These are phyloP conservation scores for Lactarius tabidus DNA, from an alignment of 768 basidiomycete species.

Conservation along the genomic window DNA sequence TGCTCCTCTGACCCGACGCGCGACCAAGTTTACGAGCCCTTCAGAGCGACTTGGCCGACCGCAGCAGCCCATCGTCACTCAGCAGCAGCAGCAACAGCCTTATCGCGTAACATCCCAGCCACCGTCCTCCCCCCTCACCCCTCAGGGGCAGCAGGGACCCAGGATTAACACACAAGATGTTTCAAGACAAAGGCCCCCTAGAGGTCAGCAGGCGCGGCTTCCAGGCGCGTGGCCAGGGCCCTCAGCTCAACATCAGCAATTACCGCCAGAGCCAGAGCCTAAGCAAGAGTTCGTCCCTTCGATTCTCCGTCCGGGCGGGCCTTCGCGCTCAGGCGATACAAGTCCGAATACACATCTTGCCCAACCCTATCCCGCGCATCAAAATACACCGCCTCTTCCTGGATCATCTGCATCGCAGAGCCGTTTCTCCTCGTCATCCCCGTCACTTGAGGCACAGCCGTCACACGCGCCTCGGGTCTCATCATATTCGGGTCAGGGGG, in stretches of 20 bases:
- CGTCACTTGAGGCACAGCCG: not conserved
- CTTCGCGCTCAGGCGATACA: not conserved
- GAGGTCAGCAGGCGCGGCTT: conserved; percentile 7
- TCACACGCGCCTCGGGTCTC: not conserved
- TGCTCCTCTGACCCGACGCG: conserved; percentile 37
- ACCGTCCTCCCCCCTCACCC: not conserved
- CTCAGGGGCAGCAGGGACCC: conserved; percentile 4
- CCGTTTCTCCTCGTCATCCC: not conserved
- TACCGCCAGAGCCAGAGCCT: not conserved
- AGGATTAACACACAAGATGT: not conserved
- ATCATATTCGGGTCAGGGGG: not conserved
- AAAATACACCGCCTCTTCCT: not conserved
- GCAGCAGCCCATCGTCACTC: conserved; percentile 3
- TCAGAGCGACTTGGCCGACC: conserved; percentile 18
- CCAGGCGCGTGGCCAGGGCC: conserved; percentile 15
- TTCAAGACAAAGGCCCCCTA: conserved; percentile 5
- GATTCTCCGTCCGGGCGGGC: conserved; percentile 18
- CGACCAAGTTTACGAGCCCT: conserved; percentile 30
- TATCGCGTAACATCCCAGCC: conserved; percentile 3
- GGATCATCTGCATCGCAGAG: conserved; percentile 4
- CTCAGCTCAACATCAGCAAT: conserved; percentile 9
- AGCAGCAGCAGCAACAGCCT: no score
- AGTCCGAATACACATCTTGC: not conserved
- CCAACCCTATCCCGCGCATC: not conserved
- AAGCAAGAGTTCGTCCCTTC: conserved; percentile 15